These are phyloP conservation scores for Thraustochytrium sp. DNA, from an alignment of 352 stramenopile genomes.

Conservation along the genomic window DNA sequence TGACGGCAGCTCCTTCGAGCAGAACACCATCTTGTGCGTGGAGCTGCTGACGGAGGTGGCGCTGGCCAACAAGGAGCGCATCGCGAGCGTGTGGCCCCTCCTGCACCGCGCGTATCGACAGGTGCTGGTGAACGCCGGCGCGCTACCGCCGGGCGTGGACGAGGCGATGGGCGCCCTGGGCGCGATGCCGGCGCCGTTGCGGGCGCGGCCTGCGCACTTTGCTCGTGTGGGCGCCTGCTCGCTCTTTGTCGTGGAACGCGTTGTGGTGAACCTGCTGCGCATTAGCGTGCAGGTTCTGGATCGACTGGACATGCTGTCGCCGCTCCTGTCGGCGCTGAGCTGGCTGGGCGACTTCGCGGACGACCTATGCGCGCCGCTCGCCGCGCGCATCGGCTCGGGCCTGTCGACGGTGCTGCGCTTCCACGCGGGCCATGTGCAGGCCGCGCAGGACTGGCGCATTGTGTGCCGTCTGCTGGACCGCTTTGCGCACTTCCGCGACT, in stretches of 20 bases:
- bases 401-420: constrained; percentile 23
- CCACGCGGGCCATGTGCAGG: not conserved
- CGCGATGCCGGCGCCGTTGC: not conserved
- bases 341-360: constrained; percentile 30
- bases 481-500: constrained; percentile 27
- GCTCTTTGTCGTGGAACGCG: constrained; percentile 30
- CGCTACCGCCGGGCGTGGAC: constrained; percentile 9
- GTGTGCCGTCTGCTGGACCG: constrained; percentile 11
- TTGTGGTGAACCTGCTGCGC: constrained; percentile 29
- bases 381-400: constrained; percentile 14
- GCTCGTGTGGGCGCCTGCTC: not conserved
- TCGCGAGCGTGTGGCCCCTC: not conserved
- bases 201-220: not conserved
- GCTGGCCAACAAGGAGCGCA: constrained; percentile 13
- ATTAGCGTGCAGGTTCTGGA: constrained; percentile 38
- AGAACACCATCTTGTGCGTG: constrained; percentile 24
- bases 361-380: not conserved
- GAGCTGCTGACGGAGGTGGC: constrained; percentile 32
- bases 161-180: not conserved
- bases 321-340: constrained; percentile 16
- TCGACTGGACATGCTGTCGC: not conserved
- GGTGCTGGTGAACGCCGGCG: constrained; percentile 22
- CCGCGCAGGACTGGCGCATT: constrained; percentile 21
- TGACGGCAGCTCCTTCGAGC: constrained; percentile 1
- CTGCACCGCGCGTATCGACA: constrained; percentile 24